Percentiles rank a stretch among this genome's conserved stretches.
These are phyloP conservation scores for Mycena amicta DNA, from an alignment of 768 basidiomycete species.

Conservation along the genomic window DNA sequence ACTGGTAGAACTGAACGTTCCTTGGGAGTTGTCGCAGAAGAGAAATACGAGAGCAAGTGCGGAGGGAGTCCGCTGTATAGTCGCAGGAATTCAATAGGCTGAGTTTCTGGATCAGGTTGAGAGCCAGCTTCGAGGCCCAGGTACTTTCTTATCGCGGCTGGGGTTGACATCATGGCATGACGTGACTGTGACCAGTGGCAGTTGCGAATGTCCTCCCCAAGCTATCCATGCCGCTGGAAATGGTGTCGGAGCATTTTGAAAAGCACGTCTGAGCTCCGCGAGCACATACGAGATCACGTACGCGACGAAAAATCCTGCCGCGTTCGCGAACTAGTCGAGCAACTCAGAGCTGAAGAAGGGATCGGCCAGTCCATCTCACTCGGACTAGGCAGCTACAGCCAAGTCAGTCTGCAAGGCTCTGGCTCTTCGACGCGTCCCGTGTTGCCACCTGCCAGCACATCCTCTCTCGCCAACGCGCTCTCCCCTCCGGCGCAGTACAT, in stretches of 20 bases:
- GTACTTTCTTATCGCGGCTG: slow-evolving; percentile 39
- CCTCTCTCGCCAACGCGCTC: neutral
- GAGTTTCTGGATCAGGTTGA: slow-evolving; percentile 56
- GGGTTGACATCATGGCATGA: slow-evolving; percentile 33
- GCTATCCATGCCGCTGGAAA: slow-evolving; percentile 48
- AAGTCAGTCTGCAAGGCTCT: slow-evolving; percentile 4
- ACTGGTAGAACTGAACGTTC: slow-evolving; percentile 62
- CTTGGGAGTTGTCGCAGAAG: slow-evolving; percentile 55
- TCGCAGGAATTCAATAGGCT: slow-evolving; percentile 66
- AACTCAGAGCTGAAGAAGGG: slow-evolving; percentile 48
- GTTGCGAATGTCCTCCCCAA: neutral
- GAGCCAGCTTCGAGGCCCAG: slow-evolving; percentile 63
- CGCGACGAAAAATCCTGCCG: slow-evolving; percentile 44
- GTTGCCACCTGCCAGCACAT: neutral
- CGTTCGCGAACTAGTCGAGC: slow-evolving; percentile 45
- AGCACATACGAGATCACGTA: slow-evolving; percentile 56
- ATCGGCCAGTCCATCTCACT: slow-evolving; percentile 40
- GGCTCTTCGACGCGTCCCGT: slow-evolving; percentile 9
- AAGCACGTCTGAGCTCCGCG: slow-evolving; percentile 38
- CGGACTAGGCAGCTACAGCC: slow-evolving; percentile 10
- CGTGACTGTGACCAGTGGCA: slow-evolving; percentile 17
- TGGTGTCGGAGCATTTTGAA: slow-evolving; percentile 52
- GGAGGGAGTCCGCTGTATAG: slow-evolving; percentile 67
- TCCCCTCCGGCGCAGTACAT: neutral
- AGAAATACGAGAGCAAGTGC: slow-evolving; percentile 53